Evolutionary conservation across 1,139 yeast genomes (phyloP).

Genomic region (Kluyveromyces sp.): DNA sequence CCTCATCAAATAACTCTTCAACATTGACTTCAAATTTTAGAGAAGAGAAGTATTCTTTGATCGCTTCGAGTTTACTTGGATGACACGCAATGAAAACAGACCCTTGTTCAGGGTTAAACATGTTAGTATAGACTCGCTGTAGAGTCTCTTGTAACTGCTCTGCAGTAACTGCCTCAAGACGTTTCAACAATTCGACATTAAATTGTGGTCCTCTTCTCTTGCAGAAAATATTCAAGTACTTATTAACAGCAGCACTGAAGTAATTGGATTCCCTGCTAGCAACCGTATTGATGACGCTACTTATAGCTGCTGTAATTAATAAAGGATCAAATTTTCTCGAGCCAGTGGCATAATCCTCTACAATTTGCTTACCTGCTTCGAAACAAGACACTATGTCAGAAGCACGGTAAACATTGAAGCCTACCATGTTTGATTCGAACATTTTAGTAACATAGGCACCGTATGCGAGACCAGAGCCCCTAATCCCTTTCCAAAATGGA

Average conservation of each 20-base stretch:
- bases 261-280: conserved; percentile 60
- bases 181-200: conserved; percentile 41
- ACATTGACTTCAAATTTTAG: conserved; percentile 57
- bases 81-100: conserved; percentile 68
- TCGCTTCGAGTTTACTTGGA: conserved; percentile 49
- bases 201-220: conserved; percentile 65
- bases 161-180: conserved; percentile 45
- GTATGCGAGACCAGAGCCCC: conserved; percentile 94
- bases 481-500: conserved; percentile 92
- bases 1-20: conserved; percentile 43
- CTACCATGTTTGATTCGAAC: conserved; percentile 61
- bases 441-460: conserved; percentile 63
- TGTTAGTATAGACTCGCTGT: conserved; percentile 50
- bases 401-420: conserved; percentile 70
- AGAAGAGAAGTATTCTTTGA: conserved; percentile 41
- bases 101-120: conserved; percentile 53
- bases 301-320: conserved; percentile 63
- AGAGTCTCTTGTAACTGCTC: conserved; percentile 52
- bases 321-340: conserved; percentile 46
- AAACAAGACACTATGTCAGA: conserved; percentile 75
- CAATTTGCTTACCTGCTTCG: conserved; percentile 57
- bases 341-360: conserved; percentile 55
- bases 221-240: conserved; percentile 59
- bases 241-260: conserved; percentile 57
- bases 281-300: conserved; percentile 63